A percentile compares a stretch with the other conserved stretches of the same genome.
phyloP scores from a whole-genome alignment of 768 basidiomycete genomes.

The Cyathus striatus region DNA sequence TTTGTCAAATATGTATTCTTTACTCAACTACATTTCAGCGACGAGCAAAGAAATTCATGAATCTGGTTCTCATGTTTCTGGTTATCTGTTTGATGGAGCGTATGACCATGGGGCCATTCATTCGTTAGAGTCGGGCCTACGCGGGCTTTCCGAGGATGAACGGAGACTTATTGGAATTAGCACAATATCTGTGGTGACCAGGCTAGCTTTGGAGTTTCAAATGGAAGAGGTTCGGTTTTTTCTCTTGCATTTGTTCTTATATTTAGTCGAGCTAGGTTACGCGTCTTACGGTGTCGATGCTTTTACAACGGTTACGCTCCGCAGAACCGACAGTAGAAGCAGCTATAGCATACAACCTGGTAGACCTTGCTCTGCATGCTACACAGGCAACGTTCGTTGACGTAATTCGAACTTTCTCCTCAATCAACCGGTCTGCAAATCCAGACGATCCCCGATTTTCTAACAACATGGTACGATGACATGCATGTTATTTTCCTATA shows the following conservation, averaged over 20 bases:
- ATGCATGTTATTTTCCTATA: background rate
- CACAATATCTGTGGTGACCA: slow-evolving; percentile 87
- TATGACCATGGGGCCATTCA: slow-evolving; percentile 48
- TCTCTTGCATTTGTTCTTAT: background rate
- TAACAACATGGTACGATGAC: slow-evolving; percentile 71
- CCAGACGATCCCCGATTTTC: slow-evolving; percentile 85
- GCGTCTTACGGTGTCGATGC: slow-evolving; percentile 85
- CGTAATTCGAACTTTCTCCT: slow-evolving; percentile 78
- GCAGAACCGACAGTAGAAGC: slow-evolving; percentile 89
- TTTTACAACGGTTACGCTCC: slow-evolving; percentile 79
- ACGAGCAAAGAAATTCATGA: slow-evolving; percentile 75
- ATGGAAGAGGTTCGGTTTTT: slow-evolving; percentile 62
- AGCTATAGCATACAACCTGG: slow-evolving; percentile 87
- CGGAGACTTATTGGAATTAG: slow-evolving; percentile 81
- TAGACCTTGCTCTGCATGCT: slow-evolving; percentile 80
- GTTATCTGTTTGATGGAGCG: slow-evolving; percentile 34
- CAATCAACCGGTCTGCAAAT: slow-evolving; percentile 82
- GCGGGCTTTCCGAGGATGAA: slow-evolving; percentile 77
- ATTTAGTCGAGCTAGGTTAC: slow-evolving; percentile 51
- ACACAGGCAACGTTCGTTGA: slow-evolving; percentile 76
- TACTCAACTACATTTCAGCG: slow-evolving; percentile 87
- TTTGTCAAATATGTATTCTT: slow-evolving; percentile 95
- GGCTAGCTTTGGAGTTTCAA: slow-evolving; percentile 81
- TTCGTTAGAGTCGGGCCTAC: slow-evolving; percentile 58
- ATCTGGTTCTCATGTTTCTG: slow-evolving; percentile 31